Evolutionary conservation across 352 stramenopile genomes (phyloP), one percentile per base, ranked within the genome.

Genomic region (Elongisporangium anandrum): DNA sequence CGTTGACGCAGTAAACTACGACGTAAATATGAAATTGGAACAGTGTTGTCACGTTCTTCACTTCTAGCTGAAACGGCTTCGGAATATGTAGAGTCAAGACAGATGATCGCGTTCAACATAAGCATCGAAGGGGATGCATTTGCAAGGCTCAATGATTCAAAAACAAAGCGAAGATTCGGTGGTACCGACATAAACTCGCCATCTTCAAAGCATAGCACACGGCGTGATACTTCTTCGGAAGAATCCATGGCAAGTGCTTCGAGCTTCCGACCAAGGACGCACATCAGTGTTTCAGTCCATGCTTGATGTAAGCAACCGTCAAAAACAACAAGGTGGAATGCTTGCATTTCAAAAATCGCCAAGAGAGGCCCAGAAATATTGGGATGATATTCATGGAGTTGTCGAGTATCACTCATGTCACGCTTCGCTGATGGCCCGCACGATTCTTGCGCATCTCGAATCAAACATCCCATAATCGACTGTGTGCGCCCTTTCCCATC

Each of bases 91-190:
- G 12, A 22, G 21, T 52, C 50, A 6, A 81, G 50, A 5, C 59
- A 50, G 0, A 87, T 49, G 12, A 87, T 64, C 0, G 61, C 41
- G 45, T 64, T 77, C 23, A 60, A 51, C 4, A 69, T 48, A 6
- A 85, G 41, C 21, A 82, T 59, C 8, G 21, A 59, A 0, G 78
- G 76, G 2, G 73, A 78, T 0, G 67, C 76, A 39, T 79, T 26
- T 0, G 56, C 39, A 20, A 88, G 57, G 2, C 66, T 61, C 10
- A 81, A 50, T 0, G 77, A 70, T 56, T 93, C 84, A 26, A 91
- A 90, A 0, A 86, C 1, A 22, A 93, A 74, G 0, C 72, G 79
- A 15, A 93, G 22, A 21, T 90, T 88, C 2, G 81, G 77, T 1
- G 82, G 78, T 1, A 86, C 41, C 0, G 74, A 86, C 75, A 88